Base-by-base conservation (phyloP, 805 yeast genomes). In the Sugiyamaella mastotermitis region DNA sequence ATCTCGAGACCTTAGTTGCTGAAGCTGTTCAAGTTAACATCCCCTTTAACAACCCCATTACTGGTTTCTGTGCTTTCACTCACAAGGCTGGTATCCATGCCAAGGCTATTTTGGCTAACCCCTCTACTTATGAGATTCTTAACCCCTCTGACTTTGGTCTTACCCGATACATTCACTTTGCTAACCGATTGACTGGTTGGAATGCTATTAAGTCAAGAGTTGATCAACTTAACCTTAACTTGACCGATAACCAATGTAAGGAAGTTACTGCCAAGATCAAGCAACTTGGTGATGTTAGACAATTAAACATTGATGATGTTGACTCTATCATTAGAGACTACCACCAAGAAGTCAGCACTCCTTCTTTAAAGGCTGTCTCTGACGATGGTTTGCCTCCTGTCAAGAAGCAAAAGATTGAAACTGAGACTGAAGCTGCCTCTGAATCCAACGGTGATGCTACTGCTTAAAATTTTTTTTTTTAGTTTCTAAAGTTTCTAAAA, bases 11-110 rank as follows among this genome's bases (percentile, higher is more conserved):
- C 65, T 71, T 92, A 61, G 97, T 90, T 51, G 97, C 97, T 29
- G 96, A 90, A 52, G 94, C 95, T 34, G 97, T 90, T 40, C 94
- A 86, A 68, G 96, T 90, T 47, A 90, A 90, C 66, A 76, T 92
- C 56, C 98, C 98, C 43, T 90, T 90, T 75, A 90, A 90, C 75
- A 90, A 90, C 71, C 97, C 97, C 53, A 86, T 90, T 64, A 90
- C 98, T 29, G 98, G 98, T 23, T 92, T 92, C 81, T 92, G 97
- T 72, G 98, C 98, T 32, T 90, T 90, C 71, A 90, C 98, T 43
- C 98, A 90, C 72, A 90, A 90, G 74, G 98, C 98, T 42, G 98
- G 98, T 66, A 88, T 90, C 61, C 98, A 90, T 64, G 97, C 98
- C 56, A 90, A 92, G 74, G 97, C 97, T 41, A 90, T 90, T 52